Base-by-base conservation (phyloP, 345 rosid species). In the Syzygium aromaticum region DNA sequence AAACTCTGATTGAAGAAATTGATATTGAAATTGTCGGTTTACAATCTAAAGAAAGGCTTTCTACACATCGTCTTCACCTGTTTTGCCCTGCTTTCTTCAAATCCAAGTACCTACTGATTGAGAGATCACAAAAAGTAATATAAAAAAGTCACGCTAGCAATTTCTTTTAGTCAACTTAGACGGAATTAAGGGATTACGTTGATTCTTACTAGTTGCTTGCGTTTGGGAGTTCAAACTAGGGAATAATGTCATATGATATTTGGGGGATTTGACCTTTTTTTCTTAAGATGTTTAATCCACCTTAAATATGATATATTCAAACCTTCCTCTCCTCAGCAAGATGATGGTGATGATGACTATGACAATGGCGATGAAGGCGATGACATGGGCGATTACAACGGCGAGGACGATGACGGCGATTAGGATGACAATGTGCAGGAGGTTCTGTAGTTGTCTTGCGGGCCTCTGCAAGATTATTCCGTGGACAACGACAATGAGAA, bases 291-390 rank as follows among this genome's bases (percentile, higher is more conserved):
- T 61, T n/a, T 61, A n/a, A 61, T 61, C 33, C 17, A 27, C 33
- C 17, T n/a, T 27, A n/a, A n/a, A 12, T 8, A 61, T 27, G 67
- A 61, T 61, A 61, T 27, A 12, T 61, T 61, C 67, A 61, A 27
- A 12, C 16, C 67, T 52, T 16, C 53, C 53, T 52, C 53, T 52
- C 12, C 53, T 61, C 8, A 61, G 67, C 30, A 61, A 27, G 67
- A 91, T 27, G 33, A 61, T 0, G n/a, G n/a, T n/a, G n/a, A n/a
- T 27, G 67, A 61, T 61, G 67, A 27, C 67, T 61, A 11, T 33
- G 98, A 88, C 3, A 93, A 88, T 6, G 94, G 90, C 17, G 93
- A 90, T 9, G 92, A 91, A 8, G 95, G 92, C 33, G n/a, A 80
- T 25, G 17, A 80, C 17, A 52, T 43, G 84, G 84, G 38, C 38